Evolutionary conservation across 1,284 basidiomycete species (phyloP).

Genomic region (Ustanciosporium gigantosporum): DNA sequence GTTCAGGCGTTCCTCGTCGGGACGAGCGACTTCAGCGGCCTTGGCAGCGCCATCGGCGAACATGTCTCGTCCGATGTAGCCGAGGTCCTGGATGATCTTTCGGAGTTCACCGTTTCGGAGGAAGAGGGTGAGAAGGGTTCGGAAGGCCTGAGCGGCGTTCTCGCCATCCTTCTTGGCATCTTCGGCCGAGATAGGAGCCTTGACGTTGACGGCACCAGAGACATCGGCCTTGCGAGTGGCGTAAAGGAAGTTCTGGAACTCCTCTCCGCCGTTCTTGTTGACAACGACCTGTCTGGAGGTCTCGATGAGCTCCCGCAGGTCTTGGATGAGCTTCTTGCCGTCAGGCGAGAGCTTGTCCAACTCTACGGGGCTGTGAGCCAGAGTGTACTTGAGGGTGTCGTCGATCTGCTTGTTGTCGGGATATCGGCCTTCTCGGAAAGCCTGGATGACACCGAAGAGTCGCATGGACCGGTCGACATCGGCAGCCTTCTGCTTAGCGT

Average conservation of each 20-base stretch:
- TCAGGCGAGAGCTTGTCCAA: slow-evolving; percentile 49
- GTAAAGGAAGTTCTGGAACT: slow-evolving; percentile 57
- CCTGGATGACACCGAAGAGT: slow-evolving; percentile 55
- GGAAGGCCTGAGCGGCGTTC: slow-evolving; percentile 54
- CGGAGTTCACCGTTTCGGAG: slow-evolving; percentile 55
- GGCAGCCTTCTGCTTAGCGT: slow-evolving; percentile 31
- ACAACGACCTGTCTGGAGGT: slow-evolving; percentile 47
- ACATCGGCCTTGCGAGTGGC: slow-evolving; percentile 47
- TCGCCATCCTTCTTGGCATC: slow-evolving; percentile 56
- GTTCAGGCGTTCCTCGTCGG: slow-evolving; percentile 69
- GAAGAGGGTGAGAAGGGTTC: slow-evolving; percentile 55
- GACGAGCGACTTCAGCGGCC: slow-evolving; percentile 74
- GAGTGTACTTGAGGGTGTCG: slow-evolving; percentile 48
- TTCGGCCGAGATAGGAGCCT: slow-evolving; percentile 30
- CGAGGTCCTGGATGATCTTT: slow-evolving; percentile 53
- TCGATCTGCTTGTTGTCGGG: slow-evolving; percentile 57
- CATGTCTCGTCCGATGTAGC: slow-evolving; percentile 70
- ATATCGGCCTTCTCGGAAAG: slow-evolving; percentile 55
- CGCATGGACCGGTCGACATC: slow-evolving; percentile 56
- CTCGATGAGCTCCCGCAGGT: slow-evolving; percentile 50
- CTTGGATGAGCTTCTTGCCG: slow-evolving; percentile 51
- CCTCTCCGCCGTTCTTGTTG: slow-evolving; percentile 55
- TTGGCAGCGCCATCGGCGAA: slow-evolving; percentile 77
- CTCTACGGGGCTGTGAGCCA: slow-evolving; percentile 48
- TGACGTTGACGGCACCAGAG: slow-evolving; percentile 34